Evolutionary conservation across 2,329 filamentous ascomycete species (phyloP).

Genomic region (Cordyceps farinosa): DNA sequence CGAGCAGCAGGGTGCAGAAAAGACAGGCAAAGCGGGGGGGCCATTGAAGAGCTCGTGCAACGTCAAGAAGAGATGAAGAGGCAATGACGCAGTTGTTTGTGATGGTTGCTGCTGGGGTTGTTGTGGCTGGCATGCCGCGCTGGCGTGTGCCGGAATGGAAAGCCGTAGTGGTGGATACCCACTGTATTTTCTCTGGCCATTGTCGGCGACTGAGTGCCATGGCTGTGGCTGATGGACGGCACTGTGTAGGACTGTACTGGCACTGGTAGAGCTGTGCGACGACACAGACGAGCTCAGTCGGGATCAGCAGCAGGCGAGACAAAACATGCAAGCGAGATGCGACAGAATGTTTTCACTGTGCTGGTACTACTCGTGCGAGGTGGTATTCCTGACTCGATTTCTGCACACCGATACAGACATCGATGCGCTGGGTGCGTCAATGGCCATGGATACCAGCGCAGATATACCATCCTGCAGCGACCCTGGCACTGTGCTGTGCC

Average conservation of each 20-base stretch:
- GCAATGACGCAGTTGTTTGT: not conserved
- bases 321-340: not conserved
- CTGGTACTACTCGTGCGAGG: too few relatives aligned
- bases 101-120: not conserved
- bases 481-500: not conserved
- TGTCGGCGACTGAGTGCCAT: too few relatives aligned
- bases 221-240: too few relatives aligned
- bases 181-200: too few relatives aligned
- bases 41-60: not conserved
- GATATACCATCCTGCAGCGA: too few relatives aligned
- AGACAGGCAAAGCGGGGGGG: not conserved
- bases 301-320: constrained; percentile 7
- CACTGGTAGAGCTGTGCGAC: not conserved
- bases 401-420: too few relatives aligned
- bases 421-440: too few relatives aligned
- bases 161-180: not conserved
- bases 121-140: constrained; percentile 4
- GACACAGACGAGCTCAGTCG: not conserved
- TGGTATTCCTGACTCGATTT: not conserved
- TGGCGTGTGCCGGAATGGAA: not conserved
- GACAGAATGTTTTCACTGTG: not conserved
- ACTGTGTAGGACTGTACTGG: too few relatives aligned
- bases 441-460: not conserved
- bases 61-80: not conserved
- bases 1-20: not conserved